These are phyloP conservation scores for Capronia americana DNA, from an alignment of 2,329 filamentous ascomycete genomes.

Conservation along the genomic window DNA sequence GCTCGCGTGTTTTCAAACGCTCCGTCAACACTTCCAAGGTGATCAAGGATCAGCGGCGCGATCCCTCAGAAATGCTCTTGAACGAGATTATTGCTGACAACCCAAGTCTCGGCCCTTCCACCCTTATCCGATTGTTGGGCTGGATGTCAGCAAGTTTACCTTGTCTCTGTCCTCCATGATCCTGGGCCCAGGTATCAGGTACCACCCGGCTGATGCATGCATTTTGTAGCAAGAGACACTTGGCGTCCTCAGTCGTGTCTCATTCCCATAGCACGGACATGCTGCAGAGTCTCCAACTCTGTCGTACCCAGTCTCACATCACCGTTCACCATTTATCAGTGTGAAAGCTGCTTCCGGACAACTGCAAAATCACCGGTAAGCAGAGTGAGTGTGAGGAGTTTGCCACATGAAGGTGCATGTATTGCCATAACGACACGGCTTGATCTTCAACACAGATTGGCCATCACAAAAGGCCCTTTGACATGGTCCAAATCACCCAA, in stretches of 20 bases:
- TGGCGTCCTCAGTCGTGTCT: background rate
- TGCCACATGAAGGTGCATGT: background rate
- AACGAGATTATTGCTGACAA: background rate
- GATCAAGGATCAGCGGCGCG: background rate
- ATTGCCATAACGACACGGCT: background rate
- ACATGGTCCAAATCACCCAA: slow-evolving; percentile 34
- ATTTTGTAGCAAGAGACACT: background rate
- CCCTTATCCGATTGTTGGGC: background rate
- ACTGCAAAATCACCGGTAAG: background rate
- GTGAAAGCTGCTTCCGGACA: background rate
- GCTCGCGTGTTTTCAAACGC: background rate
- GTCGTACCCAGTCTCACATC: background rate
- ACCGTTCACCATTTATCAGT: background rate
- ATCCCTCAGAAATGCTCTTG: background rate
- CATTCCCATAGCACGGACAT: background rate
- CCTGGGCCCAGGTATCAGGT: background rate
- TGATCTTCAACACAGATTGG: background rate
- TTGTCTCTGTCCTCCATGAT: background rate
- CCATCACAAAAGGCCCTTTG: slow-evolving; percentile 23
- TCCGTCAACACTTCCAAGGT: background rate
- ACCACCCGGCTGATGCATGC: background rate
- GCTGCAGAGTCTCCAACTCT: background rate
- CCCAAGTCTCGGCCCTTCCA: background rate
- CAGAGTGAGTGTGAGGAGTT: background rate
- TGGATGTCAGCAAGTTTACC: background rate